Evolutionary conservation across 1,284 basidiomycete species (phyloP), one percentile per base, ranked within the genome.

Genomic region (Marasmius tenuissimus): DNA sequence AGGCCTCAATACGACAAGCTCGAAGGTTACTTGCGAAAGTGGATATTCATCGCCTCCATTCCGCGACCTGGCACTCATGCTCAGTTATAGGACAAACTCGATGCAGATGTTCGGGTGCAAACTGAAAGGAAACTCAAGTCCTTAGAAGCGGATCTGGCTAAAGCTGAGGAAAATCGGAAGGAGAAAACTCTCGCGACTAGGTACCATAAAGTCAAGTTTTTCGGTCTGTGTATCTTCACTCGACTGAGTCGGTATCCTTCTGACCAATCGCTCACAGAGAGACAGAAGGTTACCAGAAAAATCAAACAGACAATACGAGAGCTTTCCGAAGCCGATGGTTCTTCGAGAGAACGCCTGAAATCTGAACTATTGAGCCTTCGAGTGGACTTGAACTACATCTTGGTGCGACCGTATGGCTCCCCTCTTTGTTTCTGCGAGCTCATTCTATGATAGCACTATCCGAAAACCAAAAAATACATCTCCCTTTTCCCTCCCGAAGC

Each of bases 191-290:
- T 92, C 67, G 90, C 92, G 0, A 75, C 82, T 49, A 84, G 84
- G 65, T 96, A 96, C 73, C 94, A 94, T 69, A 92, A 87, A 75
- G 79, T 94, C 70, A 96, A 94, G 74, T 96, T 96, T 76, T 96
- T 96, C 66, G 93, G 93, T 93, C 65, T 65, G 86, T 77, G 38
- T 55, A 48, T 11, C 27, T 7, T 38, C 45, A 34, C 37, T 51
- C 7, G 34, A 39, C 38, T 48, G 9, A 12, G 52, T 20, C 16
- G 7, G 9, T 48, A 42, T 37, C 14, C 16, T 11, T 37, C 33
- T 27, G 39, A 37, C 48, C 27, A 45, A 56, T 55, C 38, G 42
- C 34, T 37, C 47, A 63, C 59, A 93, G 93, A 96, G 74, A 85
- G 92, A 51, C 87, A 92, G 76, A 96, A 96, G 71, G 83, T 94